Evolutionary conservation across 2,329 filamentous ascomycete genomes (phyloP), one percentile per base, ranked within the genome.

Genomic region (Sporothrix pseudoabietina): DNA sequence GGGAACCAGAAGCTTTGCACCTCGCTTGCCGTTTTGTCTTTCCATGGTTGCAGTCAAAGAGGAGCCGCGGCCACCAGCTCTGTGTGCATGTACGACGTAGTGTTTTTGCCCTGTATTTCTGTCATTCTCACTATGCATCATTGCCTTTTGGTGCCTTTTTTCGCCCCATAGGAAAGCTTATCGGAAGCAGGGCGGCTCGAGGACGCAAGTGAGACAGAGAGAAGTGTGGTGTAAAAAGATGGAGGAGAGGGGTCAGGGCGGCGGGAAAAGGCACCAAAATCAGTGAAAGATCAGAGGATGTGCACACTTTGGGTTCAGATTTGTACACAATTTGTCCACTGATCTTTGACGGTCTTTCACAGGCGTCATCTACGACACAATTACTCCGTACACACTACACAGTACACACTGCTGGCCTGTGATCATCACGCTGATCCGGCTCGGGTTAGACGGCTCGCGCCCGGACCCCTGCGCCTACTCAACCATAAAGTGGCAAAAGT

Each of bases 361-460:
- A 26, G 26, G 26, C 26, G 26, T 26, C 26, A 1, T 26, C 26
- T 2, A 26, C 26, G 26, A 26, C 26, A 26, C 26, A 30, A 12
- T 14, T 16, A 26, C 26, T 26, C 26, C 26, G 26, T 26, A 26
- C 26, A 26, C 26, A 26, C 26, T 26, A 26, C 26, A 1, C 26
- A 26, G 26, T 26, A 26, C 26, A 26, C 26, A 26, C 26, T 26
- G 26, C 10, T 26, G 2, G 19, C 57, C 16, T 61, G 10, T 39
- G 57, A 35, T 59, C 35, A 4, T 22, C 65, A 69, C 65, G 65
- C 65, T 69, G 68, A 70, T 70, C 68, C 52, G 68, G 52, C 68
- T 70, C 68, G 68, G 68, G 68, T 32, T 70, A 70, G 68, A 32
- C n/a, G 68, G 68, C 52, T 70, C 32, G 52, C 52, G 68, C 52